Conservation (phyloP, 2,329 filamentous ascomycete genomes). For the Fusarium beomiforme region DNA sequence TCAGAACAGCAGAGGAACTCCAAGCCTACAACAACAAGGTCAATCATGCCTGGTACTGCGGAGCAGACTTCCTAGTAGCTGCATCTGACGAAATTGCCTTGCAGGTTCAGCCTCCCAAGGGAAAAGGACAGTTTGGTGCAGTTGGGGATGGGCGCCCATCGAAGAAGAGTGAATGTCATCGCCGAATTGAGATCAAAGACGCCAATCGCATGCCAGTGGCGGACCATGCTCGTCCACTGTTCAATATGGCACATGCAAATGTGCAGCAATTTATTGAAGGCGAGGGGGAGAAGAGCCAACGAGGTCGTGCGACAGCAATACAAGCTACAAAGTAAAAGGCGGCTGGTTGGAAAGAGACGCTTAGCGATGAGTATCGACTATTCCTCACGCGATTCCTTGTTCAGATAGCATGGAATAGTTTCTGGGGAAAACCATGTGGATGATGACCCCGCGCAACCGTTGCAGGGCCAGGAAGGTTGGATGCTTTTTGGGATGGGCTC, state of each 20-base stretch:
- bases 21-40: conserved; percentile 43
- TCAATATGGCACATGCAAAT: conserved; percentile 54
- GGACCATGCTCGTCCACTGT: conserved; percentile 54
- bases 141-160: conserved; percentile 50
- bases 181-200: conserved; percentile 49
- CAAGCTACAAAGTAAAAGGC: conserved; percentile 14
- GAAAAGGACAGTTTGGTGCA: conserved; percentile 48
- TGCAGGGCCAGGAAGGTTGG: conserved; percentile 37
- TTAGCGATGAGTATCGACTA: conserved; percentile 18
- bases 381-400: conserved; percentile 7
- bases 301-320: background rate
- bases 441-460: conserved; percentile 19
- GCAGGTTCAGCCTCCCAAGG: conserved; percentile 45
- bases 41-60: conserved; percentile 53
- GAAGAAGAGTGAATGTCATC: conserved; percentile 40
- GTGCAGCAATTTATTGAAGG: conserved; percentile 40
- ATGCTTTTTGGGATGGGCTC: conserved; percentile 42
- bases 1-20: conserved; percentile 38
- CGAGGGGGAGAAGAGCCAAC: conserved; percentile 12
- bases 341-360: conserved; percentile 31
- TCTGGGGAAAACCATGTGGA: conserved; percentile 19
- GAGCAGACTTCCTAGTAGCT: conserved; percentile 50
- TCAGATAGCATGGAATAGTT: conserved; percentile 18
- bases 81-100: conserved; percentile 41
- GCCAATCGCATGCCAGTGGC: conserved; percentile 50